phyloP scores from a whole-genome alignment of 2,329 filamentous ascomycete genomes.

The Phialocephala sp. region DNA sequence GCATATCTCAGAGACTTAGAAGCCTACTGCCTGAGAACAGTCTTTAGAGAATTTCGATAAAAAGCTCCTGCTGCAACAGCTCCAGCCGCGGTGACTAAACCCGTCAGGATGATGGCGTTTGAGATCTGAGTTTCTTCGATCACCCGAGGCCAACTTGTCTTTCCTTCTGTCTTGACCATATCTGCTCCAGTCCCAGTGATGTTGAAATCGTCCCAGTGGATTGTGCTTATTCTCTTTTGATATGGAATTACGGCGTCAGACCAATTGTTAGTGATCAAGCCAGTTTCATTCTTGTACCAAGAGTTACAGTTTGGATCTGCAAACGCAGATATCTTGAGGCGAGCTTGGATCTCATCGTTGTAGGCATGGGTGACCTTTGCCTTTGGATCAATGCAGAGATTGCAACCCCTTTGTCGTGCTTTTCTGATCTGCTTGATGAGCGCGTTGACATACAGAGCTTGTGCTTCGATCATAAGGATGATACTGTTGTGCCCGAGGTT shows the following conservation, averaged over 20 bases:
- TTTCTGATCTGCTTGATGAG: constrained; percentile 49
- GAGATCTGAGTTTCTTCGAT: constrained; percentile 45
- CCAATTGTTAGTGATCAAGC: constrained; percentile 39
- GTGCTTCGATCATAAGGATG: constrained; percentile 41
- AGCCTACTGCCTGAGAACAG: constrained; percentile 9
- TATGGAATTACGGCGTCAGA: constrained; percentile 58
- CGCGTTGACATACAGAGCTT: constrained; percentile 35
- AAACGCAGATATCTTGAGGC: constrained; percentile 30
- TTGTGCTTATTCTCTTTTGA: constrained; percentile 51
- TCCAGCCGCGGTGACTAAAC: constrained; percentile 22
- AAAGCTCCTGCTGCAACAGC: constrained; percentile 23
- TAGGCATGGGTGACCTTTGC: constrained; percentile 40
- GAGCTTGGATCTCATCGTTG: constrained; percentile 35
- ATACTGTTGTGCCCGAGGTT: constrained; percentile 40
- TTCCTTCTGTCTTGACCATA: constrained; percentile 36
- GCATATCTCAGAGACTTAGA: background rate
- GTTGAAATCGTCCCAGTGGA: constrained; percentile 54
- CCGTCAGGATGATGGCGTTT: constrained; percentile 27
- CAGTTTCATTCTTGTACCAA: constrained; percentile 38
- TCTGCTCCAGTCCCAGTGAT: constrained; percentile 41
- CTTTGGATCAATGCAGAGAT: constrained; percentile 53
- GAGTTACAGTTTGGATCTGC: constrained; percentile 36
- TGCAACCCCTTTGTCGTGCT: constrained; percentile 48
- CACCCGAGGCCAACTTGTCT: constrained; percentile 42
- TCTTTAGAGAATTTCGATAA: constrained; percentile 14